Base-by-base conservation (phyloP, 768 basidiomycete genomes). In the Termitomyces sp. region DNA sequence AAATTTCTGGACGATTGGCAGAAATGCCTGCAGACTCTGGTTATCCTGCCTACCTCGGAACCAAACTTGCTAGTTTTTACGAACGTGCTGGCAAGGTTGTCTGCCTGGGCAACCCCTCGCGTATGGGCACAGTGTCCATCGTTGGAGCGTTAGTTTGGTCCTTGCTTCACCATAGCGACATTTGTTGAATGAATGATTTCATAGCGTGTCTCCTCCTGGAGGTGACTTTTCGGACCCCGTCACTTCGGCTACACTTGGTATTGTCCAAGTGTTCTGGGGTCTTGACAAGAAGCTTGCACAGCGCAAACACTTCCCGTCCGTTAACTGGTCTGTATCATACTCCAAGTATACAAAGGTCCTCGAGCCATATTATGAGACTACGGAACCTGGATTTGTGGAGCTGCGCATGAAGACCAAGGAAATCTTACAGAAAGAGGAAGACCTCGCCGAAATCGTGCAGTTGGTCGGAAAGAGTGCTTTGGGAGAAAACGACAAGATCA, bases 11-110 rank as follows among this genome's bases (percentile, higher is more conserved):
- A 75, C 95, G 97, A 75, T 75, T 99, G 61, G 97, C 97, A 41
- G 97, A 99, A 76, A 99, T 99, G 97, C 97, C 97, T 51, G 97
- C 97, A 33, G 97, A 98, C 73, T 98, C 97, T 42, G 97, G 97
- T 58, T 99, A 99, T 75, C 97, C 97, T 52, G 97, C 97, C 3
- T 98, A 98, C 73, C 86, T 98, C 60, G 78, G 88, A 61, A 96
- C 97, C 34, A 98, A 98, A 75, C 78, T 98, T 37, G 97, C 97
- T 22, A 86, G 91, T 67, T 99, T 99, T 83, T 99, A 99, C 75
- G 97, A 99, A 73, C 91, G 97, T 65, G 95, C 97, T 12, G 97
- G 97, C 33, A 98, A 96, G 73, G 96, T 97, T 49, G 85, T 84
- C 7, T 95, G 93, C 71, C 70, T 99, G 52, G 97, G 97, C 54